Conservation (phyloP, 805 yeast genomes). For the Candida wancherniae region DNA sequence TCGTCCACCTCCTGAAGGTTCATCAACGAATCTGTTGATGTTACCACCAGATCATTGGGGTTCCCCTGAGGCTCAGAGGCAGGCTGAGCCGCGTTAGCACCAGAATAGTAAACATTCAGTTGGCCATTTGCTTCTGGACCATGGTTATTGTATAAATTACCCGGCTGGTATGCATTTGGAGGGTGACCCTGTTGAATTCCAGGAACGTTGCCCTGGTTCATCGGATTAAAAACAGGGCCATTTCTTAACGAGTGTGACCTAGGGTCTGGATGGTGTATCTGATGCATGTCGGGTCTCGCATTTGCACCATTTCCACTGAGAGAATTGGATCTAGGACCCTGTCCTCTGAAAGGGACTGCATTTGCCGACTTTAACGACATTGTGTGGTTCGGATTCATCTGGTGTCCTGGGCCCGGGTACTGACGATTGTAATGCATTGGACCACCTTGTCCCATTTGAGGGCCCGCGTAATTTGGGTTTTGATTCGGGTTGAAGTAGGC, state of each 20-base stretch:
- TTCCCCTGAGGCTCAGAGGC: no score
- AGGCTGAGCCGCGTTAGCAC: no score
- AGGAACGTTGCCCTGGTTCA: conserved; percentile 1
- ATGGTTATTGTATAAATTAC: no score
- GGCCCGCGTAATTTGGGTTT: no score
- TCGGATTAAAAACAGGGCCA: conserved; percentile 1
- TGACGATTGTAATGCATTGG: no score
- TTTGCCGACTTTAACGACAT: conserved; percentile 12
- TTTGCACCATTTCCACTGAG: conserved; percentile 7
- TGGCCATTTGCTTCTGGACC: no score
- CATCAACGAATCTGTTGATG: conserved; percentile 15
- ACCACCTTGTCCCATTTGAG: no score
- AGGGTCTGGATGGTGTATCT: conserved; percentile 2
- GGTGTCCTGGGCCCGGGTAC: no score
- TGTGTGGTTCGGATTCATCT: no score
- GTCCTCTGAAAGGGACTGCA: conserved; percentile 5
- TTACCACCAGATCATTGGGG: conserved; percentile 4
- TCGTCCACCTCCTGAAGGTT: conserved; percentile 18
- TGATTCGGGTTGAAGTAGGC: no score
- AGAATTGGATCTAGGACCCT: conserved; percentile 13
- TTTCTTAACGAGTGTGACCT: conserved; percentile 5
- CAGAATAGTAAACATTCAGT: no score
- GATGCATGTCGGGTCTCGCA: no score
- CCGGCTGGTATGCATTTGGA: not conserved
- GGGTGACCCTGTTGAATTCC: not conserved